Evolutionary conservation across 768 basidiomycete species (phyloP), one percentile per base, ranked within the genome.

Genomic region (Pisolithus orientalis): DNA sequence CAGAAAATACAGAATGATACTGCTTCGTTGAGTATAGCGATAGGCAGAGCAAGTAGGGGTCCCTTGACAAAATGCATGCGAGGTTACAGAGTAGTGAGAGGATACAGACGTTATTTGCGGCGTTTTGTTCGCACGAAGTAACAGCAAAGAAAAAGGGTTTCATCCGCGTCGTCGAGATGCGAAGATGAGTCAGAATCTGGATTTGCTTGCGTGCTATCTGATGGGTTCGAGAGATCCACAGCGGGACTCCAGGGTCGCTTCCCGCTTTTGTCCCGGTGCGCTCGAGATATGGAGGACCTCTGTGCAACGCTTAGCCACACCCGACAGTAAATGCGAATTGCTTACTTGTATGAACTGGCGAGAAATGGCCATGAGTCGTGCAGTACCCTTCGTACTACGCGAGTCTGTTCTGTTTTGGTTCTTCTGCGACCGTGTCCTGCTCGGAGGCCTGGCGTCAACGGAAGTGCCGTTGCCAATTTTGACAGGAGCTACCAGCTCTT

Each of bases 131-230:
- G 55, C 39, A 57, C 52, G n/a, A 63, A 63, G 53, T 65, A 65
- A 42, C 63, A 65, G 13, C 63, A 64, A 24, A 64, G 47, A 43
- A 64, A 57, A 34, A 62, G 49, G 0, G 61, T 44, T 28, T 65
- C 63, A 1, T 57, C 54, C 10, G 39, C 53, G 13, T 65, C 59
- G 4, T 64, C 58, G 27, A 44, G 44, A 9, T n/a, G n/a, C 2
- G 47, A 46, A 10, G 21, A 9, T 2, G 5, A 40, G 6, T 10
- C 21, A 25, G 38, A 25, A 32, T 50, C 28, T 43, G 53, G 53
- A 9, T 48, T 55, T 6, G 28, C 34, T 29, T 39, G 52, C 9
- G 47, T 29, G 6, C 44, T 53, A 31, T 44, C 53, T 3, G 29
- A 46, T 27, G 48, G 14, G 29, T 25, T 14, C 3, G 43, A 28